phyloP scores from a whole-genome alignment of 2,329 filamentous ascomycete genomes.

The Colletotrichum sojae region DNA sequence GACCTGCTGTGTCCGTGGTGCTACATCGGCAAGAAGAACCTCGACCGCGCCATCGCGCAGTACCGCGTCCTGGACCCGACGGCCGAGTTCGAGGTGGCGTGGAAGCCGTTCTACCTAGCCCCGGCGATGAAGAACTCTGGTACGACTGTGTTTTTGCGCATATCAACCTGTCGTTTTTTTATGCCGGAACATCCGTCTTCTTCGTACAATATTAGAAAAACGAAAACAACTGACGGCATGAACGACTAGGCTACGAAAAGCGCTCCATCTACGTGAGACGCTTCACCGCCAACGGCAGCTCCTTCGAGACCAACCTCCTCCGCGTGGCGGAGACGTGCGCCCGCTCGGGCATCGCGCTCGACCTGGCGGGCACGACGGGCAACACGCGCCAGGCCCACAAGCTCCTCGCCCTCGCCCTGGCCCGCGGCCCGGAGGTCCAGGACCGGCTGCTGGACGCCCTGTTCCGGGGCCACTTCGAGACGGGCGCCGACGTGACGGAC shows the following conservation, averaged over 20 bases:
- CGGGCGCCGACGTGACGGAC: conserved; percentile 58
- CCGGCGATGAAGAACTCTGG: conserved; percentile 51
- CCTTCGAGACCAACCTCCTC: conserved; percentile 47
- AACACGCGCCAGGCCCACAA: conserved; percentile 62
- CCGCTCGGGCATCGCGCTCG: conserved; percentile 56
- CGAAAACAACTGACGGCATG: background rate
- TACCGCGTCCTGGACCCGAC: conserved; percentile 58
- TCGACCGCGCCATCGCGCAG: conserved; percentile 60
- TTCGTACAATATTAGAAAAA: no score
- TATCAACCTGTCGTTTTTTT: no score
- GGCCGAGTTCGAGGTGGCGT: conserved; percentile 61
- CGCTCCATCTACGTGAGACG: conserved; percentile 50
- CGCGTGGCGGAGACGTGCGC: conserved; percentile 51
- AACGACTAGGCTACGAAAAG: conserved; percentile 53
- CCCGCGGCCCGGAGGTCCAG: conserved; percentile 49
- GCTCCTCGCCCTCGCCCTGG: conserved; percentile 60
- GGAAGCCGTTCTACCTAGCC: conserved; percentile 63
- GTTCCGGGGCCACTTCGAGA: conserved; percentile 59
- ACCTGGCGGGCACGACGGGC: conserved; percentile 56
- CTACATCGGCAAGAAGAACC: conserved; percentile 63
- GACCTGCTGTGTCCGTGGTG: conserved; percentile 68
- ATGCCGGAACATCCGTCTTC: no score
- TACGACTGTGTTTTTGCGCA: conserved; percentile 29
- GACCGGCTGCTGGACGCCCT: conserved; percentile 58
- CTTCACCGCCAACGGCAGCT: conserved; percentile 14